Percentiles rank a stretch among this genome's conserved stretches.
Evolutionary conservation across 2,329 filamentous ascomycete species (phyloP).

Genomic region (Fusarium aywerte): DNA sequence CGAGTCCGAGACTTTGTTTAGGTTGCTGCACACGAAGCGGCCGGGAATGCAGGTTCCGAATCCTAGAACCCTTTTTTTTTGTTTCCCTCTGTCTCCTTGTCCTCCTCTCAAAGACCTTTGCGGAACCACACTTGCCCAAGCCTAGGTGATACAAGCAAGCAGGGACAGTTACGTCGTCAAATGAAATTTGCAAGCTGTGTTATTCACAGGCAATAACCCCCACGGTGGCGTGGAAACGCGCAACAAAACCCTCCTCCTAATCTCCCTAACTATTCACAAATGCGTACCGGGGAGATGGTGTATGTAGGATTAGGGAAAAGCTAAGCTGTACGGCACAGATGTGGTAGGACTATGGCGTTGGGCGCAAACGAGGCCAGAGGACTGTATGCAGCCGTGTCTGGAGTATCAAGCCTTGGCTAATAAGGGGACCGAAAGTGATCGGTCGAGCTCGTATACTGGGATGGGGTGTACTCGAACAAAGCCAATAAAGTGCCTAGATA

Average conservation of each 20-base stretch:
- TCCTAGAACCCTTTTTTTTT: constrained; percentile 41
- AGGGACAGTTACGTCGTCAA: constrained; percentile 41
- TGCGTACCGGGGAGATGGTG: constrained; percentile 30
- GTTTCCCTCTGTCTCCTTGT: constrained; percentile 31
- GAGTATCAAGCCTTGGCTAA: constrained; percentile 41
- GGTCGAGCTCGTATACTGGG: constrained; percentile 50
- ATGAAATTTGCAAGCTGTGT: constrained; percentile 30
- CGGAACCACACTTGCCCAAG: constrained; percentile 50
- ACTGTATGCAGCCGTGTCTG: constrained; percentile 42
- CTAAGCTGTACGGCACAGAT: constrained; percentile 31
- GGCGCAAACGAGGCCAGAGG: constrained; percentile 37
- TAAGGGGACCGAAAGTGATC: constrained; percentile 42
- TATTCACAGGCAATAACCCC: constrained; percentile 37
- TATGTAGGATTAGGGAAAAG: constrained; percentile 30
- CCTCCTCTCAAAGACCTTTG: constrained; percentile 46
- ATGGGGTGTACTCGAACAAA: constrained; percentile 31
- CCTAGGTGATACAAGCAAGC: constrained; percentile 49
- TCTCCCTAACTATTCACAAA: constrained; percentile 24
- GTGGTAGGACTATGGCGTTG: constrained; percentile 37
- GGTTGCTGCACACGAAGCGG: constrained; percentile 43
- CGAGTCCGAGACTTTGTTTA: constrained; percentile 28
- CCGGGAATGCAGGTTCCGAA: constrained; percentile 50
- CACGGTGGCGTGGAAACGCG: constrained; percentile 39
- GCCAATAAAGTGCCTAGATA: constrained; percentile 42
- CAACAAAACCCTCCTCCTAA: constrained; percentile 29